Base-by-base conservation (phyloP, 139 green algal genomes). In the Penium margaritaceum region DNA sequence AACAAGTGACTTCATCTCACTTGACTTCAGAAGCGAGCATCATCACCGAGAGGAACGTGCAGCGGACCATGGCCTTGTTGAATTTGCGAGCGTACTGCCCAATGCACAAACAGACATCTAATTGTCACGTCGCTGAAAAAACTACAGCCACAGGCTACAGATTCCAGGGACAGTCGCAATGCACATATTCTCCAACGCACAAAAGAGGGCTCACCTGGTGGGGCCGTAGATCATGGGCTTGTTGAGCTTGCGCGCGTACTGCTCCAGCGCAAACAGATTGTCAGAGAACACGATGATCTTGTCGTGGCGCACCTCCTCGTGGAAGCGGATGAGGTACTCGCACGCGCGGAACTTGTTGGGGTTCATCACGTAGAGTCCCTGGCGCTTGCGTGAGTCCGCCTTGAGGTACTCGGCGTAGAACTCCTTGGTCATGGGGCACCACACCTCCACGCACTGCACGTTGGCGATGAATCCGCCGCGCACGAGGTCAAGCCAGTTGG, bases 401-500 rank as follows among this genome's bases (percentile, higher is more conserved):
- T 90, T 89, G 46, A 96, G 84, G 84, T 99, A 99, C 82, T 97
- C 92, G 35, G 70, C 78, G 72, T 86, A 94, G 76, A 96, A 96
- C 79, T 93, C 89, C 17, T 83, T 78, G 3, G 92, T 96, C 94
- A 99, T 96, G 33, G 89, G 86, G 82, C 94, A 99, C 94, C 94
- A 98, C 43, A 99, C 90, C 85, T 99, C 94, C 0, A 86, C 89
- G 78, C 94, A 99, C 85, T 96, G 90, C 67, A 99, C 94, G 69
- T 96, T 96, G 63, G 94, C 94, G 70, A 98, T 97, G 87, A 96
- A 92, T 0, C 94, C 94, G 0, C 89, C 91, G 2, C 86, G 80
- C 17, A 93, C 94, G 39, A 99, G 84, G 88, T 99, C 95, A 67
- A 98, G 86, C 94, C 94, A 99, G 84, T 98, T 98, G 71, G 94